Percentiles rank a stretch among this genome's conserved stretches.
Conservation (phyloP, 2,329 filamentous ascomycete species). For the Apiospora marii region DNA sequence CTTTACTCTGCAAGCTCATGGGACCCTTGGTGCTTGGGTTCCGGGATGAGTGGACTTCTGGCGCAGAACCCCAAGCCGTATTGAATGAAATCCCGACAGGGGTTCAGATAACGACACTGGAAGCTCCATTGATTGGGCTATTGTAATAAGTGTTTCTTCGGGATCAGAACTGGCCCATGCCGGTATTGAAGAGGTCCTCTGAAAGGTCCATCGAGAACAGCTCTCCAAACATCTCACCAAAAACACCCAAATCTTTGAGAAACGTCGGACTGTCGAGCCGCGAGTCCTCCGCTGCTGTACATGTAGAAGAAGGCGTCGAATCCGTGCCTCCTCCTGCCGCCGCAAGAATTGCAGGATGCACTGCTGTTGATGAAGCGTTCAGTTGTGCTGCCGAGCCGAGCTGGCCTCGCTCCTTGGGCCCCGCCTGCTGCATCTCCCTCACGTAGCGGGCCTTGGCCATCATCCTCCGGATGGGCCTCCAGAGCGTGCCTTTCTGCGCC, state of each 20-base stretch:
- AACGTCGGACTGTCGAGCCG: neutral
- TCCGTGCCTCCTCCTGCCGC: neutral
- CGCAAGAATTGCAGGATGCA: neutral
- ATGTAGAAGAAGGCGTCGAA: neutral
- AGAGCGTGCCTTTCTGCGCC: slow-evolving; percentile 23
- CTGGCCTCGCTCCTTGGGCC: neutral
- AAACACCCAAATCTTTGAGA: neutral
- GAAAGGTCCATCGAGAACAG: slow-evolving; percentile 9
- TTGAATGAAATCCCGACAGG: neutral
- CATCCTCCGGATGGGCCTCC: slow-evolving; percentile 28
- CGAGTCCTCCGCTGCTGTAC: neutral
- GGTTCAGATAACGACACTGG: neutral
- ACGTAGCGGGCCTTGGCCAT: slow-evolving; percentile 32
- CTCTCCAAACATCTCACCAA: neutral
- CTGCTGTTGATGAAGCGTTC: neutral
- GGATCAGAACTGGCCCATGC: neutral
- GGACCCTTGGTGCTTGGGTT: no score
- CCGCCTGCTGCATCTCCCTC: slow-evolving; percentile 28
- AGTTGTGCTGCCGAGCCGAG: neutral
- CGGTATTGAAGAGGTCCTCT: neutral
- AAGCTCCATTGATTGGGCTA: neutral
- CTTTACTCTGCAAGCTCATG: no score
- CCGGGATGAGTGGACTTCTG: neutral
- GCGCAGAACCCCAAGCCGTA: neutral
- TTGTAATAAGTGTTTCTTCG: no score